A percentile compares a stretch with the other conserved stretches of the same genome.
Conservation (phyloP, 495 filamentous ascomycete genomes). For the Penicillium waksmanii region DNA sequence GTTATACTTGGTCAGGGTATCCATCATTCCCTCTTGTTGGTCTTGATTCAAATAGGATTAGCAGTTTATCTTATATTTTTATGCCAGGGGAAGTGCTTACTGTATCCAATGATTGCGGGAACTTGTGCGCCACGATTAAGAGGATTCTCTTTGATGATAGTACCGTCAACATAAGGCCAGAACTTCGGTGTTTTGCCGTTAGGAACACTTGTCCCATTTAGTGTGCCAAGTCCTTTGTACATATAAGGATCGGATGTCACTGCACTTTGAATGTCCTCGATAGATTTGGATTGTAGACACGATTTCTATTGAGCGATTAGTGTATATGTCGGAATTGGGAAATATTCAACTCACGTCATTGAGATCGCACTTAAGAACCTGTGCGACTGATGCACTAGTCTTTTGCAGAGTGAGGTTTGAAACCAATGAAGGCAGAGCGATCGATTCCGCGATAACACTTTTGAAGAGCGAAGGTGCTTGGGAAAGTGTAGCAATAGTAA, state of each 20-base stretch:
- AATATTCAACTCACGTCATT: not conserved
- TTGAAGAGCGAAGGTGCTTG: conserved; percentile 37
- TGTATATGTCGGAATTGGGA: not conserved
- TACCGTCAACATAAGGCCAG: conserved; percentile 33
- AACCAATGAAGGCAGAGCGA: not conserved
- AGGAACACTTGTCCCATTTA: not conserved
- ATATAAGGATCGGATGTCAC: not conserved
- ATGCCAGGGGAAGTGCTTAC: not conserved
- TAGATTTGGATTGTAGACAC: not conserved
- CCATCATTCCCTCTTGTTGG: not conserved
- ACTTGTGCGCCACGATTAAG: conserved; percentile 33
- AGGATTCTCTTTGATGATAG: conserved; percentile 37
- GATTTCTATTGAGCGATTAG: not conserved
- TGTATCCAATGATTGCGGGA: conserved; percentile 38
- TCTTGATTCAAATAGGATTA: not conserved
- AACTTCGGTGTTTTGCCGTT: conserved; percentile 4
- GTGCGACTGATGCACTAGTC: not conserved
- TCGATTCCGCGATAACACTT: conserved; percentile 40
- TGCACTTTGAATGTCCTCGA: not conserved
- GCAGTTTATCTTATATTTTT: not conserved
- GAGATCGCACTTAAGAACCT: not conserved
- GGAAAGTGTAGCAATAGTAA: conserved; percentile 29
- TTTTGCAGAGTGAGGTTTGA: not conserved
- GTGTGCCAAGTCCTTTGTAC: not conserved
- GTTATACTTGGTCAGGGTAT: not conserved